Percentiles rank a stretch among this genome's conserved stretches.
These are phyloP conservation scores for Eremomyces bilateralis DNA, from an alignment of 495 filamentous ascomycete genomes.

Conservation along the genomic window DNA sequence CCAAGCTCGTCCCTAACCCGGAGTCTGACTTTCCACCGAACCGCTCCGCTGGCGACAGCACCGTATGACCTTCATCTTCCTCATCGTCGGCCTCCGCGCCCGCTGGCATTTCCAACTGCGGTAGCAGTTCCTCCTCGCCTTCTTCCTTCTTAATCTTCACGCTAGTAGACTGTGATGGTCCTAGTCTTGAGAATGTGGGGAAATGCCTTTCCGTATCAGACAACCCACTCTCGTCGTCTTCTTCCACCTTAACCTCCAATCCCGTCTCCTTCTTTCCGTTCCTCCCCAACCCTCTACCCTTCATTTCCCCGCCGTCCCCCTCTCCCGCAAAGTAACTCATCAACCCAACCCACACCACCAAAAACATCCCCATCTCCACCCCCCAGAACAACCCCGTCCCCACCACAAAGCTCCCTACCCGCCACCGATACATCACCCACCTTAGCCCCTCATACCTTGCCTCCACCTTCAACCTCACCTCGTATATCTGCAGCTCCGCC, in stretches of 20 bases:
- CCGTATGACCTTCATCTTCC: conserved; percentile 15
- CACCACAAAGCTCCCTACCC: conserved; percentile 40
- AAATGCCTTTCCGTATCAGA: conserved; percentile 32
- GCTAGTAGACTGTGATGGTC: conserved; percentile 23
- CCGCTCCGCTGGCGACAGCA: conserved; percentile 3
- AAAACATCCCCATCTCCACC: conserved; percentile 38
- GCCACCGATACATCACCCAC: conserved; percentile 63
- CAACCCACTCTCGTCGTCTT: conserved; percentile 4
- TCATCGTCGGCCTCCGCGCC: conserved; percentile 19
- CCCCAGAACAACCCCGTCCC: conserved; percentile 55
- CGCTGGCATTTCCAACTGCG: conserved; percentile 2
- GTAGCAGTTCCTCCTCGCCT: conserved; percentile 7
- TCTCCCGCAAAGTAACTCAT: conserved; percentile 13
- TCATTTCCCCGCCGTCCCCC: too few relatives aligned
- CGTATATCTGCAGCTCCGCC: conserved; percentile 50
- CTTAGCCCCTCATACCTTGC: conserved; percentile 53
- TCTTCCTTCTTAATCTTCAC: conserved; percentile 11
- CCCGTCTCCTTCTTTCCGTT: too few relatives aligned
- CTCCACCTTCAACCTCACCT: conserved; percentile 38
- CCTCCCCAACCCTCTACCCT: too few relatives aligned
- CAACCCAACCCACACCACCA: conserved; percentile 34
- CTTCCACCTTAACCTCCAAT: conserved; percentile 7
- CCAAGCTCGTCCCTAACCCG: conserved; percentile 21
- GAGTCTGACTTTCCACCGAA: conserved; percentile 10
- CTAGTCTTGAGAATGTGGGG: conserved; percentile 30